Conservation (phyloP, 306 rosid genomes). For the Cicer judaicum region DNA sequence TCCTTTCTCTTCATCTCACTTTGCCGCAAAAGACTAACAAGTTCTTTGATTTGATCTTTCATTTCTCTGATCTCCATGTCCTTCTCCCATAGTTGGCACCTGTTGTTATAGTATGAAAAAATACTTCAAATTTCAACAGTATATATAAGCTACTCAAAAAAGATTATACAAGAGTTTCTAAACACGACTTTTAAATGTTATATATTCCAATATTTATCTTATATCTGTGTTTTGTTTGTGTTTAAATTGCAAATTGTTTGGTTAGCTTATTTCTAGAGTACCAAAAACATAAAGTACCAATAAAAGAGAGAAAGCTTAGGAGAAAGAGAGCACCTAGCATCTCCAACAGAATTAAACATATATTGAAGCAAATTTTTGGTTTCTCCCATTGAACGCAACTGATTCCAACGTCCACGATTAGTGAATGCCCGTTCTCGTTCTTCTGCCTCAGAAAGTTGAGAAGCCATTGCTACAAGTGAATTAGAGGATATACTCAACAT, state of each 20-base stretch:
- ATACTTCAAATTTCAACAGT: conserved; percentile 38
- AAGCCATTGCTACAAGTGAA: conserved; percentile 99
- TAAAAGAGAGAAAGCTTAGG: conserved; percentile 18
- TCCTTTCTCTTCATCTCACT: conserved; percentile 95
- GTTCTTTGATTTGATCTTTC: conserved; percentile 98
- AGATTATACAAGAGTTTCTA: conserved; percentile 14
- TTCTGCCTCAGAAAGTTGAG: conserved; percentile 99
- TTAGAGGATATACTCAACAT: conserved; percentile 94
- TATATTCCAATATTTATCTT: neutral
- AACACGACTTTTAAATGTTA: conserved; percentile 31
- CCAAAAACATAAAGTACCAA: neutral
- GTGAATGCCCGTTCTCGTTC: conserved; percentile 96
- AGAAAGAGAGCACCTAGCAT: conserved; percentile 68
- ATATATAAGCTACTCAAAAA: conserved; percentile 22
- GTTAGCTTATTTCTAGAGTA: conserved; percentile 37
- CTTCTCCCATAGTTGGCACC: conserved; percentile 97
- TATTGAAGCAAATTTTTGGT: conserved; percentile 95
- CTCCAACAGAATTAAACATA: conserved; percentile 92
- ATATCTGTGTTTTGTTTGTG: conserved; percentile 18
- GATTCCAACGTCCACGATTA: conserved; percentile 98
- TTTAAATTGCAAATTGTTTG: conserved; percentile 30
- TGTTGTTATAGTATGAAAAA: conserved; percentile 49
- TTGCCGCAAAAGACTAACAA: conserved; percentile 89
- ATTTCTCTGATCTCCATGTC: conserved; percentile 93
- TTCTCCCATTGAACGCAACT: conserved; percentile 97